Conservation (phyloP, 768 basidiomycete species). For the Boletus bicolor region DNA sequence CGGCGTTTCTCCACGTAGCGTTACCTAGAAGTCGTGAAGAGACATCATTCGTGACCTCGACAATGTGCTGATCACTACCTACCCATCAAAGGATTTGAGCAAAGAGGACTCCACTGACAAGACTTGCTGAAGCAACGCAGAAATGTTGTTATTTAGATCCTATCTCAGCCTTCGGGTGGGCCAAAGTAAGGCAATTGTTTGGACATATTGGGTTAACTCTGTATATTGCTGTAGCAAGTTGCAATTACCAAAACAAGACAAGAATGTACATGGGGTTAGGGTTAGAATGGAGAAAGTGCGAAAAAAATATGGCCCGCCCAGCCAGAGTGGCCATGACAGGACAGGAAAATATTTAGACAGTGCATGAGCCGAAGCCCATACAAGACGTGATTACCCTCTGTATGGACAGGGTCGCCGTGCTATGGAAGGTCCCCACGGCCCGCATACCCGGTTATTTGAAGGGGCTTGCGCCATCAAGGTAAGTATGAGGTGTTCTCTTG, state of each 20-base stretch:
- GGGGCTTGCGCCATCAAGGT: constrained; percentile 60
- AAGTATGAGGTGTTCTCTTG: constrained; percentile 42
- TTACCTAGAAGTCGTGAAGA: too few species aligned
- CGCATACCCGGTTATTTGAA: constrained; percentile 54
- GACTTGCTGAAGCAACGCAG: too few species aligned
- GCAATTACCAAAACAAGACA: constrained; percentile 4
- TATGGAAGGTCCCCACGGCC: constrained; percentile 50
- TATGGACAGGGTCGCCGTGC: constrained; percentile 51
- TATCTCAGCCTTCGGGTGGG: too few species aligned
- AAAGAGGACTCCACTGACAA: too few species aligned
- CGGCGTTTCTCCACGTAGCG: too few species aligned
- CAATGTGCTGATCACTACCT: too few species aligned
- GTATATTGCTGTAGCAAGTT: too few species aligned
- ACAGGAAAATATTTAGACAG: constrained; percentile 77
- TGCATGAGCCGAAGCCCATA: constrained; percentile 68
- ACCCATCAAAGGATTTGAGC: too few species aligned
- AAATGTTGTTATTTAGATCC: too few species aligned
- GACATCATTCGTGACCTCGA: too few species aligned
- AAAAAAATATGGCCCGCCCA: constrained; percentile 29
- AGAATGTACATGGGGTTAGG: constrained; percentile 29
- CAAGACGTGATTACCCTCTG: constrained; percentile 43
- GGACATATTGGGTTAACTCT: too few species aligned
- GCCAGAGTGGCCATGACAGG: constrained; percentile 53
- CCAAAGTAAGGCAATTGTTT: too few species aligned
- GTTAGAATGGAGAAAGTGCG: constrained; percentile 16